phyloP scores from a whole-genome alignment of 1,139 yeast species.

The Geotrichum macrosporum region DNA sequence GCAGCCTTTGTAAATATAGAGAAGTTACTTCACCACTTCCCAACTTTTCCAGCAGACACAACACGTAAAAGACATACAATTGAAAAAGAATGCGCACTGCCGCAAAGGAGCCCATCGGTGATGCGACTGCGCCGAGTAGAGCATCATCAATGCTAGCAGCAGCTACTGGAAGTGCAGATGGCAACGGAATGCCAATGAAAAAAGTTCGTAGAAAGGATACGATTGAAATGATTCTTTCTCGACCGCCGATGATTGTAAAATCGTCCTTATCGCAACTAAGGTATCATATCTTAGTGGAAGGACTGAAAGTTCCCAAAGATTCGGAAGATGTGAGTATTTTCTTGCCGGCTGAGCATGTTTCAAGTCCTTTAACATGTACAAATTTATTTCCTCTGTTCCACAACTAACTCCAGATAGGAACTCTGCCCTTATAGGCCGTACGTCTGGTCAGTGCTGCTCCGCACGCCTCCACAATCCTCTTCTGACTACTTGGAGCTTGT shows the following conservation, averaged over 20 bases:
- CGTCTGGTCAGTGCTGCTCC: constrained; percentile 75
- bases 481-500: constrained; percentile 54
- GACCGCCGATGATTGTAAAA: constrained; percentile 59
- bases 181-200: constrained; percentile 12
- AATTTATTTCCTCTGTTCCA: background rate
- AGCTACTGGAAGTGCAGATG: constrained; percentile 4
- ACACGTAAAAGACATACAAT: too few relatives aligned
- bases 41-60: too few relatives aligned
- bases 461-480: constrained; percentile 57
- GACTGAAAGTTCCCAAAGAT: constrained; percentile 43
- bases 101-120: too few relatives aligned
- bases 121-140: too few relatives aligned
- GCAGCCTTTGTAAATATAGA: too few relatives aligned
- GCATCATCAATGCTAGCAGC: constrained; percentile 1
- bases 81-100: too few relatives aligned
- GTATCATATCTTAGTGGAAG: constrained; percentile 73
- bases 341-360: too few relatives aligned
- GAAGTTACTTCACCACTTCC: too few relatives aligned
- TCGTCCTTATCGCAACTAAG: constrained; percentile 75
- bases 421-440: constrained; percentile 65
- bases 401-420: too few relatives aligned
- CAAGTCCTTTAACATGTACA: too few relatives aligned
- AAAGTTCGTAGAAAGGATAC: constrained; percentile 46
- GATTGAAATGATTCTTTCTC: constrained; percentile 58
- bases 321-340: constrained; percentile 22